These are phyloP conservation scores for Solanum virginianum DNA, from an alignment of 257 asterid genomes.

Conservation along the genomic window DNA sequence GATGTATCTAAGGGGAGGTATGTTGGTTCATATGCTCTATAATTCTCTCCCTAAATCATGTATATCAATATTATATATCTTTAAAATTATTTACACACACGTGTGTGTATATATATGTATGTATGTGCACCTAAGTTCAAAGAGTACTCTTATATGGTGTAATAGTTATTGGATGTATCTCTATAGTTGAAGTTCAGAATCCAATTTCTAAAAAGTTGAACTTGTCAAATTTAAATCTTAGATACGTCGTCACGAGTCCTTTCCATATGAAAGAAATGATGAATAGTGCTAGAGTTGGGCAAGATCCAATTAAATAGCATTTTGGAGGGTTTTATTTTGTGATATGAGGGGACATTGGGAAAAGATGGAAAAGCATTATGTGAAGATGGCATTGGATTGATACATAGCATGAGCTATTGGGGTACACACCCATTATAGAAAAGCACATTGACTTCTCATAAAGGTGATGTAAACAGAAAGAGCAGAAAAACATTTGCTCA, in stretches of 20 bases:
- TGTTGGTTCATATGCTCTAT: neutral
- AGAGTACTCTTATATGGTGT: too few species aligned
- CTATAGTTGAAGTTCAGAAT: neutral
- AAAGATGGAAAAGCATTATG: neutral
- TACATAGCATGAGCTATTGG: slow-evolving; percentile 2
- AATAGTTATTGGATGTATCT: too few species aligned
- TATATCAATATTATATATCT: neutral
- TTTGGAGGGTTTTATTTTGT: neutral
- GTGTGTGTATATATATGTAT: too few species aligned
- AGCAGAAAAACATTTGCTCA: neutral
- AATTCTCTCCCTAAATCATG: neutral
- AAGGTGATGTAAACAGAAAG: neutral
- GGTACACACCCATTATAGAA: slow-evolving; percentile 10
- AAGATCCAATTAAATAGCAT: neutral
- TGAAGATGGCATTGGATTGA: neutral
- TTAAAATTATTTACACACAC: too few species aligned
- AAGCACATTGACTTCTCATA: slow-evolving; percentile 34
- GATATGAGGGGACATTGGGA: neutral
- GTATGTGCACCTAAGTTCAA: too few species aligned
- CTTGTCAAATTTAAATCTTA: neutral
- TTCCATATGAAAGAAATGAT: neutral
- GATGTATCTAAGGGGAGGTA: neutral
- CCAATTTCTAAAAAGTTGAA: neutral
- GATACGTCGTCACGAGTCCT: neutral
- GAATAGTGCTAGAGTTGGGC: neutral